Evolutionary conservation across 2,329 filamentous ascomycete species (phyloP), one percentile per base, ranked within the genome.

Genomic region (Nemania serpens): DNA sequence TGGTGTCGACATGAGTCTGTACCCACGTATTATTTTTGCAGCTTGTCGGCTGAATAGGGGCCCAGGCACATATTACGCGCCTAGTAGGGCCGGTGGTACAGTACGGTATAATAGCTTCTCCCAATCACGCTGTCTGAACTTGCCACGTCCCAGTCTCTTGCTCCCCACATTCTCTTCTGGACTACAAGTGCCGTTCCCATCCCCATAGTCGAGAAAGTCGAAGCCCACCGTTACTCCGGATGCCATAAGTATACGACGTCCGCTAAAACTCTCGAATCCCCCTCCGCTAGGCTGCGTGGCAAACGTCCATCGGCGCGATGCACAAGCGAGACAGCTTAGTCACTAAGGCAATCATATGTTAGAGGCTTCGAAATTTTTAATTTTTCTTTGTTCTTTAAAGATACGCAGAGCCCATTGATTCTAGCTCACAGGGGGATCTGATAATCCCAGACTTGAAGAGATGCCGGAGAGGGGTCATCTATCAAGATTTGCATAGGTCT

Each of bases 21-120:
- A n/a, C n/a, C n/a, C n/a, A n/a, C n/a, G n/a, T 34, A 20, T 22
- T 13, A 5, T 58, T 58, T 17, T 33, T 37, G n/a, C 41, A 25
- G 42, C 20, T 59, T 7, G n/a, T 42, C 60, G 60, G 60, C 56
- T 62, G 60, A 62, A 62, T 59, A 48, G 48, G 13, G 46, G 47
- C 39, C 45, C 34, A 9, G 39, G 17, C 45, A 51, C 22, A 51
- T n/a, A 34, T 17, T 48, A 34, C 45, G 29, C 33, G 15, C 20
- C 20, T 20, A 29, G 13, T 39, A 41, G 36, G 52, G 34, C 17
- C 42, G 15, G 25, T 20, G 43, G 33, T 4, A 33, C 12, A 46
- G 45, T 29, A 12, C 39, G 25, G 11, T 39, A 9, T 17, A 12
- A 39, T 29, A 11, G 43, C 42, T 36, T 41, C 33, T 48, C 36